phyloP scores from a whole-genome alignment of 2,329 filamentous ascomycete species.

The Neofusicoccum sp. region DNA sequence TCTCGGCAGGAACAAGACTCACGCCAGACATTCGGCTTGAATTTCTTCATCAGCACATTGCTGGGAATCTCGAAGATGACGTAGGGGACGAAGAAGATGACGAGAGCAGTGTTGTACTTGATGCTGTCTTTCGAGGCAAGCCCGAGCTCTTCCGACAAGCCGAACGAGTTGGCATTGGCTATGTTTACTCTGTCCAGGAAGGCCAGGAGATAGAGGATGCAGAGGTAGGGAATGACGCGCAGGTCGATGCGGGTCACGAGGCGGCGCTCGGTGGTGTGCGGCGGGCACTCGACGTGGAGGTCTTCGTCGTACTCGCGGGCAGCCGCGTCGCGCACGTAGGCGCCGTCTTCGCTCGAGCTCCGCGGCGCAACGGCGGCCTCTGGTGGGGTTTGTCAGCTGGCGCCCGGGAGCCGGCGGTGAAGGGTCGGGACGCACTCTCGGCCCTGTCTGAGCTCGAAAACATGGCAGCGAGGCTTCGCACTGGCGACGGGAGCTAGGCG shows the following conservation, averaged over 20 bases:
- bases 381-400: not conserved
- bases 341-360: constrained; percentile 11
- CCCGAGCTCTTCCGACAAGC: constrained; percentile 46
- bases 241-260: constrained; percentile 48
- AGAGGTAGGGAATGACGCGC: constrained; percentile 50
- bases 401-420: not conserved
- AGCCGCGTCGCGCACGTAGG: constrained; percentile 5
- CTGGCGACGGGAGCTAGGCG: not conserved
- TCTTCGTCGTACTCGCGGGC: constrained; percentile 37
- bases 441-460: not conserved
- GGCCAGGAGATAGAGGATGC: constrained; percentile 51
- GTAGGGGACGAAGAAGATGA: constrained; percentile 56
- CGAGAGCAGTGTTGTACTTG: constrained; percentile 51
- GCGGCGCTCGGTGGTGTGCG: constrained; percentile 50
- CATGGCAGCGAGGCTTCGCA: not conserved
- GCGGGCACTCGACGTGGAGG: constrained; percentile 42
- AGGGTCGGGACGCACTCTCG: not conserved
- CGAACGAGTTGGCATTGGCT: constrained; percentile 53
- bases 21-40: constrained; percentile 53
- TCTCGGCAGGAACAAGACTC: not conserved
- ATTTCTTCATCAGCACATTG: constrained; percentile 52
- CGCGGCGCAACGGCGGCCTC: constrained; percentile 5
- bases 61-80: constrained; percentile 55
- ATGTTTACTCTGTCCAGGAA: constrained; percentile 55
- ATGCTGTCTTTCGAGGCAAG: constrained; percentile 36